phyloP scores from a whole-genome alignment of 768 basidiomycete species.

The Suillus discolor region DNA sequence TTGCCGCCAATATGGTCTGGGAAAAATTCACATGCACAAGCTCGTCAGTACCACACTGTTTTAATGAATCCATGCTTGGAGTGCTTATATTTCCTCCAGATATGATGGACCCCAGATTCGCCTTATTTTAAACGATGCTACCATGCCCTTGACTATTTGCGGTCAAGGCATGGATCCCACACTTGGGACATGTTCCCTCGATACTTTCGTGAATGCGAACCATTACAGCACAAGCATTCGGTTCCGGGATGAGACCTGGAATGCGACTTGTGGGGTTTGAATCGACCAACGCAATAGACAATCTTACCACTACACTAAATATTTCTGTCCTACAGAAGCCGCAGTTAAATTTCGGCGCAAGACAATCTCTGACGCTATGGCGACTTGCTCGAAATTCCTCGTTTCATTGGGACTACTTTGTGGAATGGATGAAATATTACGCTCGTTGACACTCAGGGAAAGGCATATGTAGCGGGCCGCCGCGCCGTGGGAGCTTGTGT shows the following conservation, averaged over 20 bases:
- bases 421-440: too few species aligned
- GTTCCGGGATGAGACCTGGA: conserved; percentile 40
- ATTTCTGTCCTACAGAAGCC: background rate
- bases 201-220: conserved; percentile 35
- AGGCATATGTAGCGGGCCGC: too few species aligned
- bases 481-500: too few species aligned
- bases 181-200: conserved; percentile 42
- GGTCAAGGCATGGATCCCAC: conserved; percentile 27
- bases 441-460: too few species aligned
- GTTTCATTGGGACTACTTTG: background rate
- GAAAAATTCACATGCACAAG: conserved; percentile 41
- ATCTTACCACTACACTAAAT: background rate
- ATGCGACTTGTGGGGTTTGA: conserved; percentile 34
- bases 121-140: conserved; percentile 43
- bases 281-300: background rate
- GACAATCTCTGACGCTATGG: background rate
- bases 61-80: background rate
- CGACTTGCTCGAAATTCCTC: background rate
- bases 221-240: conserved; percentile 24
- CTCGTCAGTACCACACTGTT: conserved; percentile 25
- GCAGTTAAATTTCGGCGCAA: background rate
- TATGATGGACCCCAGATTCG: conserved; percentile 41
- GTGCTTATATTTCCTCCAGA: conserved; percentile 18
- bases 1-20: conserved; percentile 47
- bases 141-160: conserved; percentile 41